These are phyloP conservation scores for Aureobasidium sp. DNA, from an alignment of 2,329 filamentous ascomycete genomes.

Conservation along the genomic window DNA sequence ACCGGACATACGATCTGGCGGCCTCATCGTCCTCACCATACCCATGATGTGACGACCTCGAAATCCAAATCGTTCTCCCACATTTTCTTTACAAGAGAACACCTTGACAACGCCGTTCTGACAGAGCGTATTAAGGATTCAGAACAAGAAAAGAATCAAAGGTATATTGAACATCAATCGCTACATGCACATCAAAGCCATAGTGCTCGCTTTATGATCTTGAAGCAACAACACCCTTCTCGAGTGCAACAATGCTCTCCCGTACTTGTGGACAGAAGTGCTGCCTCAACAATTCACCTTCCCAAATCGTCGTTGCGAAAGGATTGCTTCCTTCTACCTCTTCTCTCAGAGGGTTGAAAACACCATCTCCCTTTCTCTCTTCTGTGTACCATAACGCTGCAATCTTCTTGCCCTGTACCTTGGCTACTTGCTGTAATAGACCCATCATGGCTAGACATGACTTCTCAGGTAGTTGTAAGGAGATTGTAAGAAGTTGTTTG, in stretches of 20 bases:
- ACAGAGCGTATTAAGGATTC: no score
- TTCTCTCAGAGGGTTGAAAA: slow-evolving; percentile 58
- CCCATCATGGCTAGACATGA: slow-evolving; percentile 73
- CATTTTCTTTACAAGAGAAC: neutral
- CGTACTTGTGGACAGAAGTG: slow-evolving; percentile 85
- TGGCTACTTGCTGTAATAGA: slow-evolving; percentile 69
- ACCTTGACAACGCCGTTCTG: no score
- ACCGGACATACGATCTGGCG: neutral
- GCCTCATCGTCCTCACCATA: neutral
- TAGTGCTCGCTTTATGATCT: neutral
- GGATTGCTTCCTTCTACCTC: slow-evolving; percentile 84
- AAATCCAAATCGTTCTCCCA: neutral
- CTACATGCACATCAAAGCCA: neutral
- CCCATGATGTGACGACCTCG: neutral
- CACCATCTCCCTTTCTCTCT: slow-evolving; percentile 83
- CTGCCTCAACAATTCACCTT: slow-evolving; percentile 74
- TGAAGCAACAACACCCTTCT: slow-evolving; percentile 12
- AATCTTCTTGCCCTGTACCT: slow-evolving; percentile 75
- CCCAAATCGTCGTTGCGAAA: slow-evolving; percentile 86
- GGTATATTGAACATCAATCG: neutral
- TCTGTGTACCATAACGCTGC: slow-evolving; percentile 89
- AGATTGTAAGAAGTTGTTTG: slow-evolving; percentile 77
- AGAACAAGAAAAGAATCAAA: neutral
- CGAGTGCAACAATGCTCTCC: slow-evolving; percentile 42
- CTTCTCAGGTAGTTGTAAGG: slow-evolving; percentile 86